These are phyloP conservation scores for Terana coerulea DNA, from an alignment of 768 basidiomycete genomes.

Conservation along the genomic window DNA sequence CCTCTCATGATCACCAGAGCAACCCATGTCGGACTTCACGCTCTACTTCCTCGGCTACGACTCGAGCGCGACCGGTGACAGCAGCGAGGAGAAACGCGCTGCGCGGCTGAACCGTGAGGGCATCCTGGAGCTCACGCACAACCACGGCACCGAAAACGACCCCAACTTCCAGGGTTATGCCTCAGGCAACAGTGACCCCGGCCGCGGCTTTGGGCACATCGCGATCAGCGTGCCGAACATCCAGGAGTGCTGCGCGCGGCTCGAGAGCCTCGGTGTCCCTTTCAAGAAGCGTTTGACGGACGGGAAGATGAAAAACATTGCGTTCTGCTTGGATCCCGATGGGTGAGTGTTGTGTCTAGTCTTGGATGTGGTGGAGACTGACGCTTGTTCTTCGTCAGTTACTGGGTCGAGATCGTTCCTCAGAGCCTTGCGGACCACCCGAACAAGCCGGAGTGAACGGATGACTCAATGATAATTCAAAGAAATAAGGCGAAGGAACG, in stretches of 20 bases:
- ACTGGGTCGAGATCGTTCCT: slow-evolving; percentile 60
- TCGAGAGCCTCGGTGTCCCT: slow-evolving; percentile 72
- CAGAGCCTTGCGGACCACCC: slow-evolving; percentile 8
- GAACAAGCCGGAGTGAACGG: slow-evolving; percentile 1
- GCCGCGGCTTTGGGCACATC: slow-evolving; percentile 83
- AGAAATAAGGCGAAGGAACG: no score
- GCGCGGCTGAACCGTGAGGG: slow-evolving; percentile 65
- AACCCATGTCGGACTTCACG: slow-evolving; percentile 41
- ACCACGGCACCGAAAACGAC: slow-evolving; percentile 88
- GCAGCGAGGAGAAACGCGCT: slow-evolving; percentile 49
- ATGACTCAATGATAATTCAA: no score
- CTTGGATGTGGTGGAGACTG: background rate
- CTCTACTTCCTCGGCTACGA: slow-evolving; percentile 82
- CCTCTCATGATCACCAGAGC: background rate
- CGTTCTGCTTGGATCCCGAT: slow-evolving; percentile 84
- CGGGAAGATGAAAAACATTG: slow-evolving; percentile 82
- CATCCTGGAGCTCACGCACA: slow-evolving; percentile 82
- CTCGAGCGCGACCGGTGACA: slow-evolving; percentile 49
- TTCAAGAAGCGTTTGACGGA: slow-evolving; percentile 89
- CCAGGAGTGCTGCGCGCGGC: slow-evolving; percentile 76
- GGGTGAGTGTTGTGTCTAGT: slow-evolving; percentile 32
- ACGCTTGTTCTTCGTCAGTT: slow-evolving; percentile 34
- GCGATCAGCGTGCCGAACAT: slow-evolving; percentile 83
- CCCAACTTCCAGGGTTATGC: slow-evolving; percentile 77
- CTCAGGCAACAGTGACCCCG: slow-evolving; percentile 82